A percentile compares a stretch with the other conserved stretches of the same genome.
These are phyloP conservation scores for Yamagishiella unicocca DNA, from an alignment of 139 green algal genomes.

Conservation along the genomic window DNA sequence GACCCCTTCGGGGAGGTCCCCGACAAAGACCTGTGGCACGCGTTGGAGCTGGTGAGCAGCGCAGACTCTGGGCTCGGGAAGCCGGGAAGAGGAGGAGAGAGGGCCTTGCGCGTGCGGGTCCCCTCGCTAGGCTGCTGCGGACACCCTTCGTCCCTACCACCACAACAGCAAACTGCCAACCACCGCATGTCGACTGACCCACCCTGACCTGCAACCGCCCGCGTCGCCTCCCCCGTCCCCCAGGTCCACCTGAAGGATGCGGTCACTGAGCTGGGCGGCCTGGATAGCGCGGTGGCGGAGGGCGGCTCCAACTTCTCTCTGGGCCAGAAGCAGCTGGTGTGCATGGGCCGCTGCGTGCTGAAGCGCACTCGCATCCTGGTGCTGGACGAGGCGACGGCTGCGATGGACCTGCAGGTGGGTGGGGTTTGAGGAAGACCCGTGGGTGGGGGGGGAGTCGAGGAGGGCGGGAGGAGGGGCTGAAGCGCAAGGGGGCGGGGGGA, in stretches of 20 bases:
- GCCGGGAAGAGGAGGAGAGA: background rate
- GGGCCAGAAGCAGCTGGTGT: slow-evolving; percentile 97
- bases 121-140: too few relatives aligned
- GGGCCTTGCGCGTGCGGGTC: background rate
- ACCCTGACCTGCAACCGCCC: too few relatives aligned
- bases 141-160: too few relatives aligned
- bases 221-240: too few relatives aligned
- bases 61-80: too few relatives aligned
- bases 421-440: too few relatives aligned
- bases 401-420: slow-evolving; percentile 70
- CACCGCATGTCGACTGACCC: too few relatives aligned
- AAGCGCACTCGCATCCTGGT: slow-evolving; percentile 75
- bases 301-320: slow-evolving; percentile 90
- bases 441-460: background rate
- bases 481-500: background rate
- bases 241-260: slow-evolving; percentile 45
- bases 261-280: slow-evolving; percentile 71
- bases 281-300: slow-evolving; percentile 85
- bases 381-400: slow-evolving; percentile 85
- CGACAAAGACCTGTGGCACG: slow-evolving; percentile 80
- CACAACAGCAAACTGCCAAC: too few relatives aligned
- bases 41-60: slow-evolving; percentile 57
- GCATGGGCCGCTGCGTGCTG: slow-evolving; percentile 79
- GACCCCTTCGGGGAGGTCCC: slow-evolving; percentile 78
- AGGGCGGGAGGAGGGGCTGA: background rate